Base-by-base conservation (phyloP, 371 early-diverging fungal genomes). In the Circinella umbellata region DNA sequence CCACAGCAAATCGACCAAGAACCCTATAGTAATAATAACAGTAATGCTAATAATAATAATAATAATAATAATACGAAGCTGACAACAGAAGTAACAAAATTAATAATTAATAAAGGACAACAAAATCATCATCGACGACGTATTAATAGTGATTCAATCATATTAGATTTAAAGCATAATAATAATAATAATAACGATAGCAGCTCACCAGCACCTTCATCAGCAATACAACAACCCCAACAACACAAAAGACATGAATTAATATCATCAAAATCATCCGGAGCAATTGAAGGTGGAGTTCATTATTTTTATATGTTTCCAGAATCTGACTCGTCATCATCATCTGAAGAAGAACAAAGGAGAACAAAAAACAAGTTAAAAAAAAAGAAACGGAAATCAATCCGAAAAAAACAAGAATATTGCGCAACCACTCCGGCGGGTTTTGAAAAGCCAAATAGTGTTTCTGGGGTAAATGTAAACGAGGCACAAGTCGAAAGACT, bases 301-400 rank as follows among this genome's bases (percentile, higher is more conserved):
- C 34, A 47, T 20, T 68, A 68, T 36, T 68, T 68, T 37, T 68
- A 47, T 20, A 61, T 61, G 11, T 68, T 68, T 49, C 48, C 38
- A 8, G 60, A 60, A 36, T 68, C 68, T 27, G 27, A 27, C 27
- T 27, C 27, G 2, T 27, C 27, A 9, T 46, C 57, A 10, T 57
- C 57, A 17, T 42, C 42, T 11, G 68, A 61, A 17, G 68, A 68
- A 7, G 48, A n/a, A 4, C 8, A 51, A 51, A 15, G 15, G 2
- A 51, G n/a, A 17, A 51, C 0, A 7, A 57, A 27, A 13, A 34
- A 57, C 8, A 57, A n/a, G 27, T 34, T 27, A 34, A 27, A 51
- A 51, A 51, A n/a, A 51, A 51, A 15, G 15, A 11, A n/a, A 34
- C 57, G 57, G 57, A 57, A 57, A 57, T 57, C 57, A 34, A 27